Base-by-base conservation (phyloP, 2,329 filamentous ascomycete species). In the Arthroderma sp. region DNA sequence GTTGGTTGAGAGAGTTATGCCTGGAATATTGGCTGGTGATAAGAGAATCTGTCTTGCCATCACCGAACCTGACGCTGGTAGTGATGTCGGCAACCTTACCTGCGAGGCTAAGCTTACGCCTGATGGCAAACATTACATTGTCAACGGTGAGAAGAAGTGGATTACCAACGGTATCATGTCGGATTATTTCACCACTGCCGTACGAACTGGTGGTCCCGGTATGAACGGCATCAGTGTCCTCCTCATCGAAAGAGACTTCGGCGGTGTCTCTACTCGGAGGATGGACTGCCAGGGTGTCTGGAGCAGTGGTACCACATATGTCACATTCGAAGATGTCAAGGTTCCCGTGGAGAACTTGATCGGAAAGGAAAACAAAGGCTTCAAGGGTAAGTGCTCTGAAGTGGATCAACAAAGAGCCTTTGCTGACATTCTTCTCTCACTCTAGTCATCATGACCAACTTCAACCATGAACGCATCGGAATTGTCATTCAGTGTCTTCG, bases 81-180 rank as follows among this genome's bases (percentile, higher is more conserved):
- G 80, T 53, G 91, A 98, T 61, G 91, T 98, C 6, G 91, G 91
- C 48, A 96, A 94, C 67, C 64, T 98, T 53, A 91, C 81, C 9
- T 96, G 89, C 65, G 88, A 96, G 72, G 91, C 91, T 28, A 94
- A 94, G 73, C 75, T 96, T 47, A 85, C 77, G 51, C 84, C 91
- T 55, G 91, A 98, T 57, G 91, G 91, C 59, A 96, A 96, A 73
- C 86, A 96, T 70, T 98, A 93, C 68, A 96, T 96, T 55, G 91
- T 98, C 67, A 98, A 96, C 60, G 91, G 91, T 45, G 89, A 95
- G 78, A 96, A 98, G 83, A 98, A 98, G 71, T 96, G 91, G 89
- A 96, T 96, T 66, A 96, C 89, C 58, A 98, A 98, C 68, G 91
- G 91, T 59, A 78, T 95, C 58, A 95, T 87, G 86, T 78, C 74